Evolutionary conservation across 306 rosid genomes (phyloP), one percentile per base, ranked within the genome.

Genomic region (Sindora glabra): DNA sequence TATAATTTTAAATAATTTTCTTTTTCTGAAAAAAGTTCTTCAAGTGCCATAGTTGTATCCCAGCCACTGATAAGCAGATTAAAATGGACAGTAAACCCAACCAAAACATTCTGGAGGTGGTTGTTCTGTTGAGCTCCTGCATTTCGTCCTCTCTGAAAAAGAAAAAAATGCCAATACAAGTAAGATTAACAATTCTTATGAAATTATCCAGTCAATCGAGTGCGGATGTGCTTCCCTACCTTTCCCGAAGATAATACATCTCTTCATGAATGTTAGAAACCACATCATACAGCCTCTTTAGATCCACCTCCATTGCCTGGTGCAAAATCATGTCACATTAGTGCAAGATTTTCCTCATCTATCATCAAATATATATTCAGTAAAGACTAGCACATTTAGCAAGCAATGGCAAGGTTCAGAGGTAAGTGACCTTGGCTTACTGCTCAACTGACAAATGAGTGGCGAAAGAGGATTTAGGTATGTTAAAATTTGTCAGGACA

Each of bases 21-120:
- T 92, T 92, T 58, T 92, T 92, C 90, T 87, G 83, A 41, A 89
- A 92, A 81, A 89, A 92, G 72, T 83, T 62, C 89, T 89, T 92
- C 79, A 92, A 57, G 70, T 92, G 96, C 99, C 95, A 89, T 56
- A 84, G 24, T 63, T 92, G 99, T 72, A 89, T 13, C 24, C 86
- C 94, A 10, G 90, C 95, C 11, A 92, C 96, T 0, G 89, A 82
- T 59, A 84, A 74, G 75, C 96, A 83, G 23, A 89, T 72, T 3
- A 78, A 5, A 25, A 92, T 86, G 5, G 99, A 89, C 4, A 92
- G 87, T 25, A 89, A 53, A 77, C 94, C 78, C 76, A 92, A 67
- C 90, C 83, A 76, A 57, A 83, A 83, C 99, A 92, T 92, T 71
- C 68, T 81, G 38, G 61, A 48, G 74, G 78, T 75, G 16, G 99